These are phyloP conservation scores for Neonectria magnoliae DNA, from an alignment of 2,329 filamentous ascomycete genomes.

Conservation along the genomic window DNA sequence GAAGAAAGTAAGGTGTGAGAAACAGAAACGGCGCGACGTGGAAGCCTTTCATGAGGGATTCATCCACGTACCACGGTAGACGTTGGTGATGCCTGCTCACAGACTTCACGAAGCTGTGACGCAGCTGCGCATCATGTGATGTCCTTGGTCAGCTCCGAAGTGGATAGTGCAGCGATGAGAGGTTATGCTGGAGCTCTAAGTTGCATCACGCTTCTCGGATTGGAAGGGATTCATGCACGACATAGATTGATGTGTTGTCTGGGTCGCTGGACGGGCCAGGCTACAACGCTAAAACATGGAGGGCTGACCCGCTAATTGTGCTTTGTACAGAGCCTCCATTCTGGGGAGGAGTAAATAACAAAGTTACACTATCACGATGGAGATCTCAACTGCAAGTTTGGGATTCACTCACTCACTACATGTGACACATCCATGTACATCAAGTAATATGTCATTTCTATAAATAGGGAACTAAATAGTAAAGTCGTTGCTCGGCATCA, in stretches of 20 bases:
- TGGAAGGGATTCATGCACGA: conserved; percentile 4
- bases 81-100: conserved; percentile 14
- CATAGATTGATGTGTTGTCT: neutral
- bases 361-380: neutral
- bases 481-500: conserved; percentile 6
- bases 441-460: conserved; percentile 11
- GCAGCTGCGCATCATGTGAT: conserved; percentile 15
- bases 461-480: neutral
- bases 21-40: neutral
- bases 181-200: neutral
- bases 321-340: neutral
- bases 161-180: neutral
- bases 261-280: conserved; percentile 29
- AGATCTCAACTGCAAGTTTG: neutral
- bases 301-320: conserved; percentile 15
- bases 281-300: conserved; percentile 32
- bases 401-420: neutral
- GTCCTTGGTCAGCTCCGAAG: neutral
- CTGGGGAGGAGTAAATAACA: too few relatives aligned
- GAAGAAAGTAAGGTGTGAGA: neutral
- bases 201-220: conserved; percentile 2
- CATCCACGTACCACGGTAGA: neutral
- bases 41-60: neutral
- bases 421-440: neutral
- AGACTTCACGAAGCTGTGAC: neutral